phyloP scores from a whole-genome alignment of 768 basidiomycete genomes.

The Leccinum subtestaceum region DNA sequence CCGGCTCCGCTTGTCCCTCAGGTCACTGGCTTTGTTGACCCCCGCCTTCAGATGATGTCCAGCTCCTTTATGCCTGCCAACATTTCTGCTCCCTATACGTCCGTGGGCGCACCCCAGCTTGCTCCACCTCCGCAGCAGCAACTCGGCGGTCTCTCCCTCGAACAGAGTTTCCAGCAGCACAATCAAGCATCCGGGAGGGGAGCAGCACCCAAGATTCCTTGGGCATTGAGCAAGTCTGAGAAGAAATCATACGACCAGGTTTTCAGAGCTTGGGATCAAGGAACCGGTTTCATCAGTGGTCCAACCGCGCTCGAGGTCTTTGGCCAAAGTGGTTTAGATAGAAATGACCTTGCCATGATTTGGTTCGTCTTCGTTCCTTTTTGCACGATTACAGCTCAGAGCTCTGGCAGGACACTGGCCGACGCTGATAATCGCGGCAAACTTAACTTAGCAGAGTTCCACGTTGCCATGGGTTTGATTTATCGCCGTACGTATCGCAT shows the following conservation, averaged over 20 bases:
- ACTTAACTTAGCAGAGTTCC: slow-evolving; percentile 93
- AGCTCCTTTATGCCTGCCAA: slow-evolving; percentile 87
- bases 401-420: slow-evolving; percentile 70
- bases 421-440: slow-evolving; percentile 94
- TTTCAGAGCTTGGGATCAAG: slow-evolving; percentile 94
- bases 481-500: slow-evolving; percentile 73
- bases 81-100: slow-evolving; percentile 53
- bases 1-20: slow-evolving; percentile 61
- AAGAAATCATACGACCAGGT: slow-evolving; percentile 97
- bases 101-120: slow-evolving; percentile 65
- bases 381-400: background rate
- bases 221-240: slow-evolving; percentile 85
- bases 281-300: slow-evolving; percentile 84
- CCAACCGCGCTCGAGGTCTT: slow-evolving; percentile 87
- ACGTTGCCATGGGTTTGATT: slow-evolving; percentile 97
- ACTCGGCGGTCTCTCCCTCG: slow-evolving; percentile 53
- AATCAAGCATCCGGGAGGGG: slow-evolving; percentile 73
- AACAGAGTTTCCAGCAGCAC: slow-evolving; percentile 86
- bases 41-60: slow-evolving; percentile 85
- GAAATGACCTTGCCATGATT: slow-evolving; percentile 88
- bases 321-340: slow-evolving; percentile 84
- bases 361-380: slow-evolving; percentile 57
- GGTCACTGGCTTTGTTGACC: slow-evolving; percentile 78
- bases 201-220: slow-evolving; percentile 67
- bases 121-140: slow-evolving; percentile 52